Conservation (phyloP, 1,139 yeast genomes). For the Geotrichum phurueaensis region DNA sequence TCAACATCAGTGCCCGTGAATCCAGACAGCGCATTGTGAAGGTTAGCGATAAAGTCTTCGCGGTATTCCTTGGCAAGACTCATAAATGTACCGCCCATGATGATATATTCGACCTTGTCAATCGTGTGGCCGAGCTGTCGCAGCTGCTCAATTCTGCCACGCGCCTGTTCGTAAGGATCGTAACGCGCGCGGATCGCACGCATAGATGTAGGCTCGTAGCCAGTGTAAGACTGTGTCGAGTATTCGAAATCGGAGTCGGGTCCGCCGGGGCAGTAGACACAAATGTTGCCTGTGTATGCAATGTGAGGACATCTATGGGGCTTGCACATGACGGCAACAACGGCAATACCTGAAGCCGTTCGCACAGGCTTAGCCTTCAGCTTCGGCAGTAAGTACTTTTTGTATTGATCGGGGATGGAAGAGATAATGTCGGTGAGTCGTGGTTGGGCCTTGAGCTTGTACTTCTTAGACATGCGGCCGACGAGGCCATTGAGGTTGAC, state of each 20-base stretch:
- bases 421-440: slow-evolving; percentile 89
- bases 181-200: slow-evolving; percentile 96
- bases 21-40: slow-evolving; percentile 94
- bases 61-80: slow-evolving; percentile 83
- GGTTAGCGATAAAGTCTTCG: slow-evolving; percentile 77
- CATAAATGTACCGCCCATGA: slow-evolving; percentile 99
- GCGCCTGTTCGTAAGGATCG: slow-evolving; percentile 97
- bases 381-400: slow-evolving; percentile 84
- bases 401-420: slow-evolving; percentile 93
- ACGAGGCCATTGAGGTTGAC: slow-evolving; percentile 87
- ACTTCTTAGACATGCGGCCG: slow-evolving; percentile 78
- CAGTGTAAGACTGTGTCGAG: slow-evolving; percentile 96
- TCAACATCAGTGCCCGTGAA: slow-evolving; percentile 81
- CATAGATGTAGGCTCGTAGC: slow-evolving; percentile 98
- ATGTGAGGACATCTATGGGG: slow-evolving; percentile 99
- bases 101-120: slow-evolving; percentile 93
- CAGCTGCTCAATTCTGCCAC: slow-evolving; percentile 95
- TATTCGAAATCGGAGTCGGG: slow-evolving; percentile 98
- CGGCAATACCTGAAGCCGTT: slow-evolving; percentile 96
- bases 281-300: slow-evolving; percentile 96
- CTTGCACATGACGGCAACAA: slow-evolving; percentile 98
- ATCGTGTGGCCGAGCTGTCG: slow-evolving; percentile 93
- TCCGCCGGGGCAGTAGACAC: slow-evolving; percentile 99
- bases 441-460: slow-evolving; percentile 88
- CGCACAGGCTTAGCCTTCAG: slow-evolving; percentile 96